Base-by-base conservation (phyloP, 768 basidiomycete genomes). In the Daedaleopsis sinensis region DNA sequence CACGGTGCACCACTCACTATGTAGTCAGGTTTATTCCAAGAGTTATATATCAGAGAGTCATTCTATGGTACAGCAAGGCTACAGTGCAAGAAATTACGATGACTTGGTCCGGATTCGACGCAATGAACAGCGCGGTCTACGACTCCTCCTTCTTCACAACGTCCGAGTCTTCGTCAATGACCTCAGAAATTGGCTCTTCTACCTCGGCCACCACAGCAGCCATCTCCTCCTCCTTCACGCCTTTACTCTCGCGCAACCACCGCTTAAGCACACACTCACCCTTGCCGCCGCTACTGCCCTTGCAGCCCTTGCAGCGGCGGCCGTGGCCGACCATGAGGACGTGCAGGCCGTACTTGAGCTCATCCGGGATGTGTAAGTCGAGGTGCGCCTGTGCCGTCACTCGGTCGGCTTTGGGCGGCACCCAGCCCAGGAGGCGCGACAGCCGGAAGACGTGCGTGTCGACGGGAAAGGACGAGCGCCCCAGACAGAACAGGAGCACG, bases 371-470 rank as follows among this genome's bases (percentile, higher is more conserved):
- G 27, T 68, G 76, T 35, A 79, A 65, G 65, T 87, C 85, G 18
- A 87, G 69, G 68, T 86, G 85, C 12, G 82, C 84, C 70, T 86
- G 86, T 1, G 86, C 76, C 6, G 76, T 75, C 2, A 87, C 77
- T 1, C 83, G 71, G 66, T 84, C 79, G 16, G 84, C 80, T 24
- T 58, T 66, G 9, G 66, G 49, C 8, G 84, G 83, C 0, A 83
- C 78, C 82, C 84, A 84, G 0, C 79, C 80, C 12, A 85, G 72
- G 8, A 86, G 58, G 54, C 74, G 82, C 70, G 78, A 79, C 57
- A 86, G 68, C 15, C 85, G 76, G 65, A 79, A 87, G 24, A 88
- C 81, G 62, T 87, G 85, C 9, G 86, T 88, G 61, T 88, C 86
- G 52, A 88, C 86, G 0, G 86, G 84, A 58, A 87, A 87, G 0